Base-by-base conservation (phyloP, 2,329 filamentous ascomycete species). In the Sordariomycetes sp. region DNA sequence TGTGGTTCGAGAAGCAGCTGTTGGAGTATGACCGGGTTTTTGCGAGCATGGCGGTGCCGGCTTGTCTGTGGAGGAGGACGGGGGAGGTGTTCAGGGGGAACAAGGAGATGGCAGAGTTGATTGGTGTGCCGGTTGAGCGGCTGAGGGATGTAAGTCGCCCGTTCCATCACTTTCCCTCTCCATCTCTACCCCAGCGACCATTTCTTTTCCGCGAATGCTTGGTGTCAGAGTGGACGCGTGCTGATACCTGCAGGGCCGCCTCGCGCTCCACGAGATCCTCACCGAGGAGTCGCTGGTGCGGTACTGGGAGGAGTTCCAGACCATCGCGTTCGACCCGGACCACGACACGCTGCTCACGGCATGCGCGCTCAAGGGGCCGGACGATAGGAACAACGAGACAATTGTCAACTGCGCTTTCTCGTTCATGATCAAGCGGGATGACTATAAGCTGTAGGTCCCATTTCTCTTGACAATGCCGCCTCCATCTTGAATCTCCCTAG, bases 1-100 rank as follows among this genome's bases (percentile, higher is more conserved):
- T 97, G 90, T 97, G 94, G 92, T 97, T 99, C 67, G 94, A 99
- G 70, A 84, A 87, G 65, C 94, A 89, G 61, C 74, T 99, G 63
- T 94, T 97, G 87, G 94, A 97, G 68, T 97, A 97, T 65, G 94
- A 99, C 66, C 89, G 94, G 35, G 91, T 99, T 1, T 99, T 99
- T 74, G 94, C 94, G 1, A 95, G 90, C 69, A 99, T 99, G 94
- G 94, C 94, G 1, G 92, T 99, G 61, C 94, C 94, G 0, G 94
- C 94, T 15, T 99, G 94, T 71, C 95, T 92, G 69, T 99, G 94
- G 94, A 81, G 94, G 65, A 80, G 94, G 65, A 99, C 94, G 0
- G 94, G 94, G 10, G 94, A 99, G 74, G 97, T 99, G 53, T 97
- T 96, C 68, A 80, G 94, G 62, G 94, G 92, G 0, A 99, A 99